A percentile compares a stretch with the other conserved stretches of the same genome.
These are phyloP conservation scores for Hymenoscyphus albidus DNA, from an alignment of 2,329 filamentous ascomycete genomes.

Conservation along the genomic window DNA sequence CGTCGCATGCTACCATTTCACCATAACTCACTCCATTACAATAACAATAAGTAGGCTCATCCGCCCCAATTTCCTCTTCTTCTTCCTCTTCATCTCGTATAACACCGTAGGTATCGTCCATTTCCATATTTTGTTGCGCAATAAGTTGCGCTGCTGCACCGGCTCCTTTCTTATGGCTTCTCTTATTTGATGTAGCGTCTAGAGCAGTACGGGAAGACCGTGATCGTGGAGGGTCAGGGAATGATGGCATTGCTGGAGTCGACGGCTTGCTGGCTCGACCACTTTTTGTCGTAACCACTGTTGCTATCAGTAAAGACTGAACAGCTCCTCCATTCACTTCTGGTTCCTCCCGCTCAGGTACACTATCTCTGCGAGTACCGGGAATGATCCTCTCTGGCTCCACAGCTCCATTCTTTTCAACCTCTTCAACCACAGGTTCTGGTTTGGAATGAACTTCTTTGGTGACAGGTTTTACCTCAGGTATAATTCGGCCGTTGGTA, in stretches of 20 bases:
- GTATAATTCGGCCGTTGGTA: conserved; percentile 33
- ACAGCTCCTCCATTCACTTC: conserved; percentile 42
- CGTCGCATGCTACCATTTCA: conserved; percentile 81
- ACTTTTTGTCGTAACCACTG: conserved; percentile 53
- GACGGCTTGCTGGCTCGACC: conserved; percentile 64
- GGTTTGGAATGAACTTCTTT: conserved; percentile 42
- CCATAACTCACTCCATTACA: conserved; percentile 78
- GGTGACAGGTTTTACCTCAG: conserved; percentile 49
- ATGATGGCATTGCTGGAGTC: conserved; percentile 57
- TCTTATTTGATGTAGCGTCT: conserved; percentile 40
- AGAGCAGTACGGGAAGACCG: conserved; percentile 48
- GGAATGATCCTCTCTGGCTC: conserved; percentile 26
- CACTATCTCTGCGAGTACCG: conserved; percentile 42
- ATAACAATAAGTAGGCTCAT: conserved; percentile 75
- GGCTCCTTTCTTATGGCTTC: conserved; percentile 57
- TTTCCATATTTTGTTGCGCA: conserved; percentile 38
- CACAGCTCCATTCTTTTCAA: conserved; percentile 31
- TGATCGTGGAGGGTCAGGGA: conserved; percentile 54
- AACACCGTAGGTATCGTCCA: conserved; percentile 44
- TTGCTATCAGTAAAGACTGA: conserved; percentile 35
- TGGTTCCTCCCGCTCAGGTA: conserved; percentile 47
- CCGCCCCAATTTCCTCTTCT: conserved; percentile 61
- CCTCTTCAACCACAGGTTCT: conserved; percentile 34
- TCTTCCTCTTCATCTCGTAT: conserved; percentile 43
- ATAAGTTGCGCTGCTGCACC: conserved; percentile 34